Base-by-base conservation (phyloP, 2,329 filamentous ascomycete species). In the Venturia asperata region DNA sequence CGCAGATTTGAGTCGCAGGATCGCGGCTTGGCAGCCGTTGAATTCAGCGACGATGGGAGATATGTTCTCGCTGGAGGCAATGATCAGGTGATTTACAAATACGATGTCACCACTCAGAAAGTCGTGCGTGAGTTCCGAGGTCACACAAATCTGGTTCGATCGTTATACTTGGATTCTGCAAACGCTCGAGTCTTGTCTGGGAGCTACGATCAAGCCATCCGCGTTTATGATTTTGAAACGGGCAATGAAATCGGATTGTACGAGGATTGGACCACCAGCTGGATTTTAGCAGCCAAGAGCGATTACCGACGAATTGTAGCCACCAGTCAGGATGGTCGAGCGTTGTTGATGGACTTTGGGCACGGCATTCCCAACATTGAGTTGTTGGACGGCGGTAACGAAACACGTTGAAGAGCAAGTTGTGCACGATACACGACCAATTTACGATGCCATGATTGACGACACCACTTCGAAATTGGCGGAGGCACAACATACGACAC, bases 261-360 rank as follows among this genome's bases (percentile, higher is more conserved):
- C 71, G 90, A 92, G n/a, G 87, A 90, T 70, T 97, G 92, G 92
- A 96, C 96, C 66, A 88, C 89, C 13, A 96, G 91, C 77, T 99
- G 94, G 94, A 95, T 99, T 72, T 79, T 99, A 66, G 92, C 91
- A 68, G 94, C 94, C 63, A 97, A 97, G 82, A 92, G 90, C 68
- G 93, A 99, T 74, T 97, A 97, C 76, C 84, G 93, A 66, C 86
- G 94, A 67, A 94, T 99, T 68, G 90, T 99, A 68, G 94, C 91
- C 71, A 96, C 93, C 0, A 94, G 92, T 62, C 94, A 99, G 76
- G 92, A 97, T 72, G 90, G 92, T 42, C 88, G 95, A 73, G 92
- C 95, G 63, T 79, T 97, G 66, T 89, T 99, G 67, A 88, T 97
- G 82, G 94, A 99, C 78, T 99, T 97, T 78, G 94, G 85, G 19